These are phyloP conservation scores for Coffea canephora DNA, from an alignment of 257 asterid species.

Conservation along the genomic window DNA sequence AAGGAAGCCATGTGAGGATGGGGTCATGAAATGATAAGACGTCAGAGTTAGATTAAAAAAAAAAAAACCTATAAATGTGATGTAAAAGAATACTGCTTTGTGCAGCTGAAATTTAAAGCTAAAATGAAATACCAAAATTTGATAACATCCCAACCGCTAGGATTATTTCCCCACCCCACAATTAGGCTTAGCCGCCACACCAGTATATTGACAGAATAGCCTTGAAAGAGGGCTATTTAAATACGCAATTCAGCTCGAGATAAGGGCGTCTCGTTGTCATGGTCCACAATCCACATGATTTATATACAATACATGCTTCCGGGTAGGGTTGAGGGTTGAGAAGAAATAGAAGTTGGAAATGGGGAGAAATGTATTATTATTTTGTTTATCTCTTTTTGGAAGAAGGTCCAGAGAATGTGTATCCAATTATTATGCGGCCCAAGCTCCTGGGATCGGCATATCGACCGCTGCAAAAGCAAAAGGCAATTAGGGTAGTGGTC, in stretches of 20 bases:
- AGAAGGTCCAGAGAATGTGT: conserved; percentile 19
- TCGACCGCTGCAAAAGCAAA: neutral
- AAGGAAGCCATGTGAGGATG: conserved; percentile 24
- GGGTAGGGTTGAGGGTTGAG: neutral
- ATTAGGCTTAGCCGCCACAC: conserved; percentile 1
- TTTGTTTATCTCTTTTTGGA: neutral
- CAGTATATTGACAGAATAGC: neutral
- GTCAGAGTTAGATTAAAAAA: neutral
- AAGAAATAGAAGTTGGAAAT: neutral
- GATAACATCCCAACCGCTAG: neutral
- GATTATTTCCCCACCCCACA: neutral
- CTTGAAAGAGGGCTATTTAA: neutral
- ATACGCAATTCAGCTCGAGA: neutral
- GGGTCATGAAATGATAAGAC: conserved; percentile 14
- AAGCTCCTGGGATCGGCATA: conserved; percentile 23
- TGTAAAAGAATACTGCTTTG: conserved; percentile 9
- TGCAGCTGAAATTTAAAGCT: neutral
- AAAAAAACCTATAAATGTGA: conserved; percentile 8
- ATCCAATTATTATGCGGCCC: conserved; percentile 25
- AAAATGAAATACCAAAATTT: neutral
- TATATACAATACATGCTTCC: neutral
- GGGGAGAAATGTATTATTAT: neutral
- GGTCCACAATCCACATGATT: conserved; percentile 9
- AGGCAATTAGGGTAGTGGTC: conserved; percentile 16
- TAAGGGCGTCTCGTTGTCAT: conserved; percentile 7